Conservation (phyloP, 805 yeast genomes). For the Sungouiozyma ichnusensis region DNA sequence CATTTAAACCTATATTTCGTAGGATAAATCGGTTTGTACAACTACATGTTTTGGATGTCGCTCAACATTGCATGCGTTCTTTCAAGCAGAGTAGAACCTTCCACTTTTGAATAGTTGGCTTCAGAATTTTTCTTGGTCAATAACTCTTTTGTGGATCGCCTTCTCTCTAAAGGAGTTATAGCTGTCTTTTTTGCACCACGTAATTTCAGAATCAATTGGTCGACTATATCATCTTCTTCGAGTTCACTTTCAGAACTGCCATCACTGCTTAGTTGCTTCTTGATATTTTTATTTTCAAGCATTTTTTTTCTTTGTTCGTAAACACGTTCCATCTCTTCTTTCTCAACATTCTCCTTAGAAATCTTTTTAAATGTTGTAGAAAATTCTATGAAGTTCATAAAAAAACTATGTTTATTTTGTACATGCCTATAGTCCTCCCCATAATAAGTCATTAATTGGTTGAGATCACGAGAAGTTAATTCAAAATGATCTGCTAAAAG, state of each 20-base stretch:
- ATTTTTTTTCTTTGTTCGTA: conserved; percentile 54
- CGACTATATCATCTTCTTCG: conserved; percentile 17
- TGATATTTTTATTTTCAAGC: conserved; percentile 19
- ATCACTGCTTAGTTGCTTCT: background rate
- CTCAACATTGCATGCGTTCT: conserved; percentile 23
- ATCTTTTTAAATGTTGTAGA: conserved; percentile 52
- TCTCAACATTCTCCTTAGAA: conserved; percentile 51
- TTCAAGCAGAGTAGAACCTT: conserved; percentile 10
- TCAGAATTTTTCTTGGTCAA: background rate
- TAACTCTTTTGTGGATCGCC: background rate
- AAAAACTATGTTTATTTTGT: conserved; percentile 47
- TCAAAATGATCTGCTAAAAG: conserved; percentile 41
- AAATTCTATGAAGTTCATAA: conserved; percentile 51
- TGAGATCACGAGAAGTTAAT: conserved; percentile 42
- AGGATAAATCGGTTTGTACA: no score
- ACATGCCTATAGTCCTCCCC: conserved; percentile 56
- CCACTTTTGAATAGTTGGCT: background rate
- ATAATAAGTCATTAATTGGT: conserved; percentile 52
- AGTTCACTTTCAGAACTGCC: conserved; percentile 4
- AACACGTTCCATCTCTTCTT: conserved; percentile 57
- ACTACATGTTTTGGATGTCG: conserved; percentile 21
- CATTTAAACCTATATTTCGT: no score
- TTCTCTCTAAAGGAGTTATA: background rate
- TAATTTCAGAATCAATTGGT: conserved; percentile 16
- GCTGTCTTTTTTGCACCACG: conserved; percentile 16